A percentile compares a stretch with the other conserved stretches of the same genome.
Conservation (phyloP, 305 asterid genomes). For the Salvia sclarea region DNA sequence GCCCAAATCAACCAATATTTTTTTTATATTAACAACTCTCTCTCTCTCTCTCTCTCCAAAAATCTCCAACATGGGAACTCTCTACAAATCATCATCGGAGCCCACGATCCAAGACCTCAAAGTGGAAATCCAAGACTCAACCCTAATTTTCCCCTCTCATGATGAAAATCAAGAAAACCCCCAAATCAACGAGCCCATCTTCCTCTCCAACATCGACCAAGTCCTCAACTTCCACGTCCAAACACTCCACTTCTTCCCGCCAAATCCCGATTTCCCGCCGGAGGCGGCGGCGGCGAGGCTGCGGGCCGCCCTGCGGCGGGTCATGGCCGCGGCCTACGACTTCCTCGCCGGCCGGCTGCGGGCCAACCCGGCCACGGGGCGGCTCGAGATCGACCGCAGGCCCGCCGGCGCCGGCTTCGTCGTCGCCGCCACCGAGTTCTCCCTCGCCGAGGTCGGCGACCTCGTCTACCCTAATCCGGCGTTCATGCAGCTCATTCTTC, state of each 20-base stretch:
- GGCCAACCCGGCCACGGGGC: constrained; percentile 43
- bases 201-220: constrained; percentile 73
- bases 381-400: constrained; percentile 64
- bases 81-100: constrained; percentile 16
- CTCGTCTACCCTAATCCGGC: constrained; percentile 78
- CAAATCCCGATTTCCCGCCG: constrained; percentile 54
- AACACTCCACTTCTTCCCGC: constrained; percentile 70
- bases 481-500: constrained; percentile 62
- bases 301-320: constrained; percentile 45
- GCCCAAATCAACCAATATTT: background rate
- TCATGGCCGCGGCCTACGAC: constrained; percentile 53
- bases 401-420: constrained; percentile 58
- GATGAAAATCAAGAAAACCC: no score
- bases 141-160: constrained; percentile 38
- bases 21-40: background rate
- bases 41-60: background rate
- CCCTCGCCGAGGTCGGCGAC: constrained; percentile 64
- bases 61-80: constrained; percentile 35
- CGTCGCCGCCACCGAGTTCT: constrained; percentile 57
- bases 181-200: constrained; percentile 29
- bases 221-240: constrained; percentile 77
- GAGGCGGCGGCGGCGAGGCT: constrained; percentile 45
- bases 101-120: constrained; percentile 47
- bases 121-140: constrained; percentile 41
- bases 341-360: constrained; percentile 69